Evolutionary conservation across 2,329 filamentous ascomycete genomes (phyloP).

Genomic region (Neospermospora avenae): DNA sequence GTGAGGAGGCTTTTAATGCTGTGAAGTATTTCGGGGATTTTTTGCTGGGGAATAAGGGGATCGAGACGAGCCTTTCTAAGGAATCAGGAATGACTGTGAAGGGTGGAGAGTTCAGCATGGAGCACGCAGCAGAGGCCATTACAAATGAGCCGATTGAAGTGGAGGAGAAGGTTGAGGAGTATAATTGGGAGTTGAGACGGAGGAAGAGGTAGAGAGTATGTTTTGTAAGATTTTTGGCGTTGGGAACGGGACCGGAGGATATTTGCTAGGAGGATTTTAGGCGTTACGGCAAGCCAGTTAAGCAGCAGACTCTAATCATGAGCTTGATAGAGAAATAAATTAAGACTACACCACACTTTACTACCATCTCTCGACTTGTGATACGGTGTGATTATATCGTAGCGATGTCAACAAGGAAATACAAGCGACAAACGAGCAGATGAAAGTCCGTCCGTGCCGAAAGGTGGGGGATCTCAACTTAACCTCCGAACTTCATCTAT

Average conservation of each 20-base stretch:
- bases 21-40: constrained; percentile 83
- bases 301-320: too few species aligned
- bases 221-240: background rate
- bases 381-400: too few species aligned
- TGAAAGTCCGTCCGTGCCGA: background rate
- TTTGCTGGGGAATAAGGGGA: constrained; percentile 66
- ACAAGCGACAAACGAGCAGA: background rate
- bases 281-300: too few species aligned
- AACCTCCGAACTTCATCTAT: background rate
- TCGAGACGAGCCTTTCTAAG: constrained; percentile 44
- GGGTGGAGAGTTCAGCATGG: too few species aligned
- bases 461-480: background rate
- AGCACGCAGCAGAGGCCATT: background rate
- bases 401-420: constrained; percentile 48
- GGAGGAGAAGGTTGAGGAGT: constrained; percentile 18
- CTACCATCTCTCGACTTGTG: too few species aligned
- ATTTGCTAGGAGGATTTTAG: too few species aligned
- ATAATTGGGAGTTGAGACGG: constrained; percentile 30
- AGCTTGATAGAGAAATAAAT: too few species aligned
- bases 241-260: background rate
- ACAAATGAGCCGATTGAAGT: background rate
- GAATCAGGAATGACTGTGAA: constrained; percentile 21
- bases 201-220: constrained; percentile 10
- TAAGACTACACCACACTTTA: too few species aligned
- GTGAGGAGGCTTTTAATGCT: constrained; percentile 81